Evolutionary conservation across 345 rosid genomes (phyloP).

Genomic region (Gossypium turneri): DNA sequence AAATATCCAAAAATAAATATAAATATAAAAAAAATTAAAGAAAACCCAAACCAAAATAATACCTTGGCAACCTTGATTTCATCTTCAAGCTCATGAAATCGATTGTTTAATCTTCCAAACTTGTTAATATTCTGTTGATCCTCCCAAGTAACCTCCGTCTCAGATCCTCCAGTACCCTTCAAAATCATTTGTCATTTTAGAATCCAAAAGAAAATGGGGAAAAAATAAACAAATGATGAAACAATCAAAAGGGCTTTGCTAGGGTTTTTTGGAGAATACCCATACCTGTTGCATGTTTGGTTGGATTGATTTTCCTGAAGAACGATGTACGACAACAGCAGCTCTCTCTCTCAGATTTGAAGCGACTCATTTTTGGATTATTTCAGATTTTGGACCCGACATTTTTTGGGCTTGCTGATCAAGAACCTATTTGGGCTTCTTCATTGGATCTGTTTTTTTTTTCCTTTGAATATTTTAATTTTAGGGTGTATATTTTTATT

Average conservation of each 20-base stretch:
- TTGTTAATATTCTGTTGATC: slow-evolving; percentile 93
- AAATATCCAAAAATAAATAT: not conserved
- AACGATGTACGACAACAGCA: not conserved
- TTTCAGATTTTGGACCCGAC: not conserved
- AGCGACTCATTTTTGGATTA: not conserved
- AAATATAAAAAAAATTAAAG: not conserved
- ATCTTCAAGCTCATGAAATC: slow-evolving; percentile 81
- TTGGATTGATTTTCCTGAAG: not conserved
- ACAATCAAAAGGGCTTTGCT: not conserved
- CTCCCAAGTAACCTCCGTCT: slow-evolving; percentile 88
- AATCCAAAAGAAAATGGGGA: not conserved
- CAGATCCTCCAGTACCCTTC: slow-evolving; percentile 75
- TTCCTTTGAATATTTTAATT: too few relatives aligned
- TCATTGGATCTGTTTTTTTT: too few relatives aligned
- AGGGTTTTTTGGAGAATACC: not conserved
- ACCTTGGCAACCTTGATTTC: slow-evolving; percentile 86
- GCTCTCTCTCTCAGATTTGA: not conserved
- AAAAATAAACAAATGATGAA: not conserved
- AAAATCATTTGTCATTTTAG: not conserved
- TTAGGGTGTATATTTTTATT: too few relatives aligned
- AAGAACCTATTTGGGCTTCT: not conserved
- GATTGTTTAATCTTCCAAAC: slow-evolving; percentile 77
- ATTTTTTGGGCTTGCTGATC: not conserved
- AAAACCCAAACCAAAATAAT: not conserved
- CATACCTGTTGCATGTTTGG: slow-evolving; percentile 20